Percentiles rank a stretch among this genome's conserved stretches.
Conservation (phyloP, 2,329 filamentous ascomycete species). For the Cercospora sp. region DNA sequence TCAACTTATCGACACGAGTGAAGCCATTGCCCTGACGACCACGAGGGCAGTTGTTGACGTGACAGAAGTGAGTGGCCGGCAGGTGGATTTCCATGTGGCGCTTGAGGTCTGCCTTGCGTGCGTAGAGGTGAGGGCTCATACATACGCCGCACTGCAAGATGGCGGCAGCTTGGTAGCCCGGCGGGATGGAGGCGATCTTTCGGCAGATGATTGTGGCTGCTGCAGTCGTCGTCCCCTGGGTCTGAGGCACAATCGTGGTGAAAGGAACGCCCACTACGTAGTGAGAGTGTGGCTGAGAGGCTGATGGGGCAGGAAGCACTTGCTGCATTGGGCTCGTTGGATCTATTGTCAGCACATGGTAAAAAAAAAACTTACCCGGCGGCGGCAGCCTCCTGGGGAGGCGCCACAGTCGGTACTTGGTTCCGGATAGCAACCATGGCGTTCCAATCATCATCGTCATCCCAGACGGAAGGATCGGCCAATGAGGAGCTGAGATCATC, state of each 20-base stretch:
- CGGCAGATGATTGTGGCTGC: slow-evolving; percentile 10
- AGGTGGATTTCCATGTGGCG: slow-evolving; percentile 29
- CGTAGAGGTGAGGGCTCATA: slow-evolving; percentile 22
- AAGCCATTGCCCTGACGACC: slow-evolving; percentile 4
- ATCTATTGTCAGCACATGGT: no score
- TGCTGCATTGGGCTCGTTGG: no score
- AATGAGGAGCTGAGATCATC: neutral
- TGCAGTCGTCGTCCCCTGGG: no score
- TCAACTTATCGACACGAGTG: slow-evolving; percentile 19
- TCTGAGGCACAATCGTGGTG: no score
- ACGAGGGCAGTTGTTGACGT: slow-evolving; percentile 16
- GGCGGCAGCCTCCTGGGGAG: neutral
- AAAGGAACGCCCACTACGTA: no score
- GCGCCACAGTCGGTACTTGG: neutral
- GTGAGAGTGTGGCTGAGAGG: no score
- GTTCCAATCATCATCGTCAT: slow-evolving; percentile 4
- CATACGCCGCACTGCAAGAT: slow-evolving; percentile 26
- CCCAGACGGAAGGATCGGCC: neutral
- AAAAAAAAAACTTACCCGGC: neutral
- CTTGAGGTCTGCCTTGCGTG: slow-evolving; percentile 28
- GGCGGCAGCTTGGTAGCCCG: slow-evolving; percentile 6
- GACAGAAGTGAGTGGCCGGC: slow-evolving; percentile 14
- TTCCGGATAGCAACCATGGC: neutral
- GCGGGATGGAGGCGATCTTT: slow-evolving; percentile 10
- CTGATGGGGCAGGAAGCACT: no score